Conservation (phyloP, 352 stramenopile species). For the Pelagophyceae sp. region DNA sequence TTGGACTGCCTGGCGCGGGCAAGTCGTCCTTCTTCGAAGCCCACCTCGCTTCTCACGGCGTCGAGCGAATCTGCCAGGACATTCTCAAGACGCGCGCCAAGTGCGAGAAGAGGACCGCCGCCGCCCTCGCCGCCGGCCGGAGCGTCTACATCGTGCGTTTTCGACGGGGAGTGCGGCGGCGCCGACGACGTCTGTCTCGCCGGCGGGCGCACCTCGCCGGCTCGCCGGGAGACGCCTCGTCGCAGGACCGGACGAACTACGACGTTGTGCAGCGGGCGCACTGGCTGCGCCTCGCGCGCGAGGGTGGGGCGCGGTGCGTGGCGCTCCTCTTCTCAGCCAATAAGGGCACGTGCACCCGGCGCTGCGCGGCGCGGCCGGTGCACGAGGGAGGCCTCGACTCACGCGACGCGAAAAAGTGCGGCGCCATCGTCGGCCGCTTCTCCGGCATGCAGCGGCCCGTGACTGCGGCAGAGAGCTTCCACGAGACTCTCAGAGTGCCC, state of each 20-base stretch:
- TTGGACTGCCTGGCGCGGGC: not conserved
- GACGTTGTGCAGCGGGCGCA: not conserved
- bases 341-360: not conserved
- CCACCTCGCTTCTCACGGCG: not conserved
- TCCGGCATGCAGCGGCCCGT: not conserved
- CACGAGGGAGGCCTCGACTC: constrained; percentile 7
- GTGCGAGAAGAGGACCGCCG: too few species aligned
- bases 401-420: not conserved
- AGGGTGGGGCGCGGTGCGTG: not conserved
- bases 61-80: not conserved
- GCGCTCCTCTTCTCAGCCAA: not conserved
- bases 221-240: too few species aligned
- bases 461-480: not conserved
- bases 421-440: not conserved
- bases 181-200: not conserved
- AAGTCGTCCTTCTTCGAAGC: constrained; percentile 10
- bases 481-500: too few species aligned
- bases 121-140: too few species aligned
- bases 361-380: not conserved
- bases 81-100: not conserved
- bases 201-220: too few species aligned
- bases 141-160: not conserved
- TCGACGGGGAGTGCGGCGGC: not conserved
- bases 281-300: not conserved
- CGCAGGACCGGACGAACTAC: constrained; percentile 4